phyloP scores from a whole-genome alignment of 306 rosid species.

The Cucurbita pepo region DNA sequence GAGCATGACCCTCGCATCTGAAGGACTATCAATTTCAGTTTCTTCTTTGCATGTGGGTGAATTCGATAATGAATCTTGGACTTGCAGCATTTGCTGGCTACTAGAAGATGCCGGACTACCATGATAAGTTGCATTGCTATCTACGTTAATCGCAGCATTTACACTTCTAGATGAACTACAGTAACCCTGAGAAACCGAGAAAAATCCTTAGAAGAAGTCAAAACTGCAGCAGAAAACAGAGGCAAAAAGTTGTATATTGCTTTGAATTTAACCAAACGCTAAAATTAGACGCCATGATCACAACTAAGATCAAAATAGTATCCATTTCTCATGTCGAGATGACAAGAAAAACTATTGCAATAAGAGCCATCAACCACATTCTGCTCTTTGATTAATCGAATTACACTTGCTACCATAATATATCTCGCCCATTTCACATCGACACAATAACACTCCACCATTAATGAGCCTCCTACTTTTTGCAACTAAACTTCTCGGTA shows the following conservation, averaged over 20 bases:
- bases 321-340: too few species aligned
- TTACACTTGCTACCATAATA: background rate
- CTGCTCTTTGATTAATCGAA: background rate
- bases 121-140: slow-evolving; percentile 13
- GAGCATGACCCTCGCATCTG: slow-evolving; percentile 74
- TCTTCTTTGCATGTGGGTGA: slow-evolving; percentile 17
- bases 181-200: slow-evolving; percentile 35
- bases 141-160: slow-evolving; percentile 20
- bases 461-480: background rate
- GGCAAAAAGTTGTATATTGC: background rate
- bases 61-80: slow-evolving; percentile 13
- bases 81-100: slow-evolving; percentile 4
- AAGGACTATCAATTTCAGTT: slow-evolving; percentile 12
- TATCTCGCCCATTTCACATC: background rate
- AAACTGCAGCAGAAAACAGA: background rate
- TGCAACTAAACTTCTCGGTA: background rate
- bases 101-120: slow-evolving; percentile 15
- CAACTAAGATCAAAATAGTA: background rate
- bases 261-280: background rate
- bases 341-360: background rate
- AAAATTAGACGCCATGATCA: background rate
- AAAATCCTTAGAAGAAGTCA: background rate
- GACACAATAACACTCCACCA: background rate
- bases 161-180: slow-evolving; percentile 11
- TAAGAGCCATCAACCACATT: background rate